Base-by-base conservation (phyloP, 2,329 filamentous ascomycete genomes). In the Shiraia sp. region DNA sequence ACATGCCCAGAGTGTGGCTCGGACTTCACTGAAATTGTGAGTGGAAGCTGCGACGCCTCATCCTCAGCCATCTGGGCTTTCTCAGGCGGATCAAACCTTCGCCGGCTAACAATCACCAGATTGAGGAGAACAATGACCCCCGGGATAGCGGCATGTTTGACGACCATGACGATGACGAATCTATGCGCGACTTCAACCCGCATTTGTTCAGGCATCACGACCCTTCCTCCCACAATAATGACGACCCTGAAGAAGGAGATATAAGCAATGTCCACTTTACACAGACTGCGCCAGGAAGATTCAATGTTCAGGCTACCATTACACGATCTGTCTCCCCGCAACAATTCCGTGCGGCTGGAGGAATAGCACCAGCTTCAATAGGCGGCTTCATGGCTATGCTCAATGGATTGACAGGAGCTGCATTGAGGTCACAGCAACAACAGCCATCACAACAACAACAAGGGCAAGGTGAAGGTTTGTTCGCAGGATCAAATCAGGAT, bases 1-100 rank as follows among this genome's bases (percentile, higher is more conserved):
- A 74, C 72, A 12, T 99, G 93, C 64, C 90, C 90, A 12, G 69
- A 74, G n/a, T 99, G 93, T 65, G 66, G 78, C 3, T 83, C 83
- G 26, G 89, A 95, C 14, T 85, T 89, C 53, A 89, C 83, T 12
- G 91, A 99, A 72, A 90, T 97, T 57, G 91, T 95, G 75, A 63
- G 86, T 76, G 41, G 33, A 44, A 26, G 34, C 40, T 27, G 43
- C 47, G 33, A 23, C 10, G 43, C 35, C 33, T 40, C 38, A 32
- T 45, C 43, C 45, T 42, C 32, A 25, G 22, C 23, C 14, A n/a
- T 8, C 3, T 8, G 24, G 32, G 7, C 17, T 14, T 12, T 12
- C 28, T 22, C 19, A n/a, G 38, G 36, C 40, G 32, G 27, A 22
- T 19, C 33, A 24, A 14, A 28, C 6, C 10, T 13, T 22, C 10